Evolutionary conservation across 495 filamentous ascomycete species (phyloP).

Genomic region (Corynascus novoguineensis): DNA sequence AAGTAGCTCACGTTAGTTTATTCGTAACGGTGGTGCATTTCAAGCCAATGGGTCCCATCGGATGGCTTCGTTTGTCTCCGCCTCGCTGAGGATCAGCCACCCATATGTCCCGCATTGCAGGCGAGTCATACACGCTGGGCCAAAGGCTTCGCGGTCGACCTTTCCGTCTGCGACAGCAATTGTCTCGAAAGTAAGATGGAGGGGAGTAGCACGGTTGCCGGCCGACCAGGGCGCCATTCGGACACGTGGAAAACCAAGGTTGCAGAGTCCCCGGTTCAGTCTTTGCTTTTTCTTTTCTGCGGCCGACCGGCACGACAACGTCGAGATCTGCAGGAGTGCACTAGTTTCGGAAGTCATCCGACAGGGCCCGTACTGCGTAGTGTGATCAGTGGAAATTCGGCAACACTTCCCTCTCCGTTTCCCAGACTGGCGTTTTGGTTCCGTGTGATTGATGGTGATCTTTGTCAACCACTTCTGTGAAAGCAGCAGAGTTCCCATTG

Average conservation of each 20-base stretch:
- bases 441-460: too few relatives aligned
- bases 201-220: not conserved
- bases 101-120: conserved; percentile 1
- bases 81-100: not conserved
- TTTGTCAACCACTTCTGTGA: too few relatives aligned
- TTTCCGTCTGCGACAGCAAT: not conserved
- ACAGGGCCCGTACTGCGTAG: conserved; percentile 1
- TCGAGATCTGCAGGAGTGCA: conserved; percentile 3
- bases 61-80: not conserved
- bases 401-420: not conserved
- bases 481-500: too few relatives aligned
- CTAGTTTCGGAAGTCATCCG: conserved; percentile 16
- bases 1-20: too few relatives aligned
- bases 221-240: not conserved
- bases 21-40: too few relatives aligned
- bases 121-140: not conserved
- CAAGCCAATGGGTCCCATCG: not conserved
- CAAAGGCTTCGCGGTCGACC: not conserved
- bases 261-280: not conserved
- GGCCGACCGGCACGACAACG: not conserved
- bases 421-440: not conserved
- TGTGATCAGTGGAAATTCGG: not conserved
- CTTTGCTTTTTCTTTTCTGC: not conserved
- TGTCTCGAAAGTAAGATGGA: conserved; percentile 1
- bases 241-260: conserved; percentile 8